These are phyloP conservation scores for Penicillium janthinellum DNA, from an alignment of 2,329 filamentous ascomycete species.

Conservation along the genomic window DNA sequence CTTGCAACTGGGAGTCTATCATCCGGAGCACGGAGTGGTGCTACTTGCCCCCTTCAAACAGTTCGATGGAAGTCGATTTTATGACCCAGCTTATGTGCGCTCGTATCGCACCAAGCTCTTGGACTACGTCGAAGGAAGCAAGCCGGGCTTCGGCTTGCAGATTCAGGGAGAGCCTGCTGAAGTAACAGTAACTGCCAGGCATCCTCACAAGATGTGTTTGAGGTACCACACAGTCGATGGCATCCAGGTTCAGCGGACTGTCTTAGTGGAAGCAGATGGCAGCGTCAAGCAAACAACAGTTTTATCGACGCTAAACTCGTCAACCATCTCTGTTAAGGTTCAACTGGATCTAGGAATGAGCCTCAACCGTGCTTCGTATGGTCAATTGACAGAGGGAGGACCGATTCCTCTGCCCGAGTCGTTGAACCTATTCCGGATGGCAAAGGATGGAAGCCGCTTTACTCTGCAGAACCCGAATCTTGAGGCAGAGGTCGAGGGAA, in stretches of 20 bases:
- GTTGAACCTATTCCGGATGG: not conserved
- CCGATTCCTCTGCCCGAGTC: not conserved
- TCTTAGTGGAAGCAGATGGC: not conserved
- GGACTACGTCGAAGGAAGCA: not conserved
- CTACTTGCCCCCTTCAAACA: not conserved
- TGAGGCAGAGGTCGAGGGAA: not conserved
- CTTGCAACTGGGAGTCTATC: conserved; percentile 1
- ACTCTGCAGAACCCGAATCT: not conserved
- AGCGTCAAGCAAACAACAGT: not conserved
- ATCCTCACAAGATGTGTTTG: not conserved
- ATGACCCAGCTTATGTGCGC: not conserved
- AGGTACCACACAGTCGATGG: not conserved
- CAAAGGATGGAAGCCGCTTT: not conserved
- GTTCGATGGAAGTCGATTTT: not conserved
- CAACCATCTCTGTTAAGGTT: not conserved
- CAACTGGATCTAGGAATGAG: not conserved
- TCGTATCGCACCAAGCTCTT: not conserved
- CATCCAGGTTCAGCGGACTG: not conserved
- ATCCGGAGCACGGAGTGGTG: not conserved
- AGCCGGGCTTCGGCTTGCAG: not conserved
- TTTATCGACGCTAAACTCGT: not conserved
- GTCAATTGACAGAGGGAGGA: not conserved
- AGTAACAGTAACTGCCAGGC: not conserved
- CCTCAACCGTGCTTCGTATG: not conserved
- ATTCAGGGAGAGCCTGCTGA: not conserved